Percentiles rank a stretch among this genome's conserved stretches.
Evolutionary conservation across 1,284 basidiomycete species (phyloP).

Genomic region (Grifola frondosa): DNA sequence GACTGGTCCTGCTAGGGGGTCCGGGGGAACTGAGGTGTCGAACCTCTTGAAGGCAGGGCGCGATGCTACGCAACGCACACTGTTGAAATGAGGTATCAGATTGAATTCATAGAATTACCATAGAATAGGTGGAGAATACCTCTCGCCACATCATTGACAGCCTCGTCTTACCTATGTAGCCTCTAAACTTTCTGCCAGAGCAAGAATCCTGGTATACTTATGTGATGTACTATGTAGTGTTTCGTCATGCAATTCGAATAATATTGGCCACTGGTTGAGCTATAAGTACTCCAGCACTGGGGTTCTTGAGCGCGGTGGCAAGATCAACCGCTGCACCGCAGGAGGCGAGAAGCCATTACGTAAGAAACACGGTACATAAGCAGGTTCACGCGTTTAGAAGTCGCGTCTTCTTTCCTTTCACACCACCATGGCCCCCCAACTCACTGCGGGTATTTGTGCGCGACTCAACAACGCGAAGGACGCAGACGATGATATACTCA

Average conservation of each 20-base stretch:
- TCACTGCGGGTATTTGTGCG: constrained; percentile 57
- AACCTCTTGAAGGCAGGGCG: constrained; percentile 83
- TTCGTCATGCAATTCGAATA: too few species aligned
- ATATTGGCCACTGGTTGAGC: too few species aligned
- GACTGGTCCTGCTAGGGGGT: constrained; percentile 71
- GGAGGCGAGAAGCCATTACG: constrained; percentile 1
- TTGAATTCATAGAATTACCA: neutral
- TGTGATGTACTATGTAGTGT: too few species aligned
- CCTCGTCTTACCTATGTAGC: too few species aligned
- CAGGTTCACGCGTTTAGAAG: constrained; percentile 20
- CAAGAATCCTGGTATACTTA: too few species aligned
- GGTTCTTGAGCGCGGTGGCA: too few species aligned
- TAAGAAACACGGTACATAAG: constrained; percentile 21
- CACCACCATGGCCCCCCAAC: constrained; percentile 37
- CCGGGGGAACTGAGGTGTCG: constrained; percentile 85
- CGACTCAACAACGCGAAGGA: constrained; percentile 49
- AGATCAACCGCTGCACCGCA: too few species aligned
- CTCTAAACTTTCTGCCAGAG: too few species aligned
- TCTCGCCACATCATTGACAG: too few species aligned
- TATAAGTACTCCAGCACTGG: too few species aligned
- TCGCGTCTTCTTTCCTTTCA: constrained; percentile 15
- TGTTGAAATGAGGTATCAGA: constrained; percentile 38
- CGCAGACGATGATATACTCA: constrained; percentile 51
- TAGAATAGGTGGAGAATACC: too few species aligned
- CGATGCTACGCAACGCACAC: constrained; percentile 79